A percentile compares a stretch with the other conserved stretches of the same genome.
These are phyloP conservation scores for Aristolochia californica DNA, from an alignment of 164 flowering plant genomes.

Conservation along the genomic window DNA sequence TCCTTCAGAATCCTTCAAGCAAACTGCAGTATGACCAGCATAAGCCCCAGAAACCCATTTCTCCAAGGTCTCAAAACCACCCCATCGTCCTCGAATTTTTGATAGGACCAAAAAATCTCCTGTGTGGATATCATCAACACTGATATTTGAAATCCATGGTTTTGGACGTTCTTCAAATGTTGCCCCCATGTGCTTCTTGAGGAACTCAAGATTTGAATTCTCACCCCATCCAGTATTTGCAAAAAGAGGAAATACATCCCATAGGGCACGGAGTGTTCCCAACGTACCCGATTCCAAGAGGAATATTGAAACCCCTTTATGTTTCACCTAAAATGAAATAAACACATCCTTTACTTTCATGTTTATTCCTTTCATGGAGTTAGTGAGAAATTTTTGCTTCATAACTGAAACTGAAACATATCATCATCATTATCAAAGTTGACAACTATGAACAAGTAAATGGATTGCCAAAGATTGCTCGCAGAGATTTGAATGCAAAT, in stretches of 20 bases:
- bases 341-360: background rate
- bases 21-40: conserved; percentile 95
- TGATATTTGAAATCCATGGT: conserved; percentile 85
- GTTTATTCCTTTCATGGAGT: background rate
- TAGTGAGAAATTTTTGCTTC: background rate
- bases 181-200: conserved; percentile 86
- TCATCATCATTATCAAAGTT: background rate
- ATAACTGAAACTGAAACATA: background rate
- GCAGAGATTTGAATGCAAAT: background rate
- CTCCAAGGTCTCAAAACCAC: conserved; percentile 95
- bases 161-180: conserved; percentile 65
- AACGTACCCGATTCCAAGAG: conserved; percentile 98
- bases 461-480: too few species aligned
- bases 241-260: conserved; percentile 93
- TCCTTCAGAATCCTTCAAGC: conserved; percentile 88
- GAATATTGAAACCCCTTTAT: conserved; percentile 76
- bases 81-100: conserved; percentile 96
- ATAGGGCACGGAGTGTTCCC: conserved; percentile 81
- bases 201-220: conserved; percentile 71
- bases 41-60: conserved; percentile 97
- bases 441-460: too few species aligned
- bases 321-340: conserved; percentile 54
- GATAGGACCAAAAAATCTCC: conserved; percentile 95
- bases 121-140: conserved; percentile 68
- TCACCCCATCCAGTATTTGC: conserved; percentile 96